Percentiles rank a stretch among this genome's conserved stretches.
Evolutionary conservation across 108 stramenopile species (phyloP).

Genomic region (Cylindrotheca fusiformis): DNA sequence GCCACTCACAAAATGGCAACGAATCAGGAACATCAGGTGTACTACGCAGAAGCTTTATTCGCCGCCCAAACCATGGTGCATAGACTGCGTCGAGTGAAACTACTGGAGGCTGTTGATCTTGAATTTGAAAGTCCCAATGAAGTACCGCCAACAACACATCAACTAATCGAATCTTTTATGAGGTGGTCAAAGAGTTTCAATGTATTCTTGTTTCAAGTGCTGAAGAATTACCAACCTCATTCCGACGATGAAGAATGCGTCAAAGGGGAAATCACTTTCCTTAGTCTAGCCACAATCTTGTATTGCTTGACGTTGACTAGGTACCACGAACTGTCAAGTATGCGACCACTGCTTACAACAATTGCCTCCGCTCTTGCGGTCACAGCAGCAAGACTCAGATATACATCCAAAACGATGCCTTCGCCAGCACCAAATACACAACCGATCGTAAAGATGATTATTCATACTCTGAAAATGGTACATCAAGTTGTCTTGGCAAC

Average conservation of each 20-base stretch:
- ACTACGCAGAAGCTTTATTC: conserved; percentile 54
- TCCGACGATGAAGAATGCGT: conserved; percentile 48
- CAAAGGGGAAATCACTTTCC: conserved; percentile 62
- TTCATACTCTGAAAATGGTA: conserved; percentile 29
- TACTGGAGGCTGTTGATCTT: conserved; percentile 52
- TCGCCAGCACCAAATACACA: conserved; percentile 26
- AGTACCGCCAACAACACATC: conserved; percentile 27
- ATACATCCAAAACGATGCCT: conserved; percentile 35
- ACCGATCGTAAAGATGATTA: conserved; percentile 58
- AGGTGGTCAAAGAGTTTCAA: conserved; percentile 8
- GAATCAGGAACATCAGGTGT: conserved; percentile 6
- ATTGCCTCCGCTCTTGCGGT: conserved; percentile 61
- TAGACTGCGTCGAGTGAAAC: conserved; percentile 43
- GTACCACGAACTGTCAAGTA: conserved; percentile 9
- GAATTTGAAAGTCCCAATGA: conserved; percentile 43
- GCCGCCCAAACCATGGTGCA: conserved; percentile 63
- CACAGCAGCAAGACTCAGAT: conserved; percentile 57
- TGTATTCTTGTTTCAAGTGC: conserved; percentile 6
- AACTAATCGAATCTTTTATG: conserved; percentile 18
- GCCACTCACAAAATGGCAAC: conserved; percentile 4
- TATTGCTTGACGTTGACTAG: conserved; percentile 24
- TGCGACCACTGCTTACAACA: conserved; percentile 50
- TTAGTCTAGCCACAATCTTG: conserved; percentile 43
- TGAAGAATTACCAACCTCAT: conserved; percentile 10
- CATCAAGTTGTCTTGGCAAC: background rate